Evolutionary conservation across 1,139 yeast species (phyloP).

Genomic region (Chernovozyma aurita): DNA sequence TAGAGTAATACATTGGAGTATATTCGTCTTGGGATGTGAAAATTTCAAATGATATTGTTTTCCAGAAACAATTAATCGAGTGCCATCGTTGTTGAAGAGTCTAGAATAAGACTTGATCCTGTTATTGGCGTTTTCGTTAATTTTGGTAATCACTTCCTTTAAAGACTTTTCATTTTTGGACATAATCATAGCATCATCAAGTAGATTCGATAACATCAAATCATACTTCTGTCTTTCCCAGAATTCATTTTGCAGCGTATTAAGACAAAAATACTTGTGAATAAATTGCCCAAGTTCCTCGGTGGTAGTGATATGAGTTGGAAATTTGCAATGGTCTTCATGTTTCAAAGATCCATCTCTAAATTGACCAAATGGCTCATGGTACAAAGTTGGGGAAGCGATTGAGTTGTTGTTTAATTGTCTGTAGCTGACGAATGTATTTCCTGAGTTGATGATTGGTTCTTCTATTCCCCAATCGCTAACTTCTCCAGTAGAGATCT

Average conservation of each 20-base stretch:
- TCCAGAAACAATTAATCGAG: conserved; percentile 14
- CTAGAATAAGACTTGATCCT: conserved; percentile 5
- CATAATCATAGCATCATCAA: conserved; percentile 40
- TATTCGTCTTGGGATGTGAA: conserved; percentile 5
- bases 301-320: conserved; percentile 15
- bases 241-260: conserved; percentile 17
- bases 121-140: not conserved
- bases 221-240: conserved; percentile 44
- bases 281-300: conserved; percentile 25
- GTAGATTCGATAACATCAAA: conserved; percentile 35
- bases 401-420: conserved; percentile 4
- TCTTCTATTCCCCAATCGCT: conserved; percentile 46
- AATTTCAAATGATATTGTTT: conserved; percentile 13
- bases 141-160: conserved; percentile 7
- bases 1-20: conserved; percentile 6
- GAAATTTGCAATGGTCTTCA: not conserved
- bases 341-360: not conserved
- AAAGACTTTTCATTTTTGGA: conserved; percentile 41
- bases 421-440: conserved; percentile 4
- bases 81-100: conserved; percentile 16
- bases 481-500: conserved; percentile 13
- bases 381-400: conserved; percentile 14
- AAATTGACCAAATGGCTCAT: conserved; percentile 6
- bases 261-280: conserved; percentile 22
- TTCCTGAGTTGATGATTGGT: conserved; percentile 8